Base-by-base conservation (phyloP, 1,139 yeast species). In the Blastobotrys raffinosifermentans region DNA sequence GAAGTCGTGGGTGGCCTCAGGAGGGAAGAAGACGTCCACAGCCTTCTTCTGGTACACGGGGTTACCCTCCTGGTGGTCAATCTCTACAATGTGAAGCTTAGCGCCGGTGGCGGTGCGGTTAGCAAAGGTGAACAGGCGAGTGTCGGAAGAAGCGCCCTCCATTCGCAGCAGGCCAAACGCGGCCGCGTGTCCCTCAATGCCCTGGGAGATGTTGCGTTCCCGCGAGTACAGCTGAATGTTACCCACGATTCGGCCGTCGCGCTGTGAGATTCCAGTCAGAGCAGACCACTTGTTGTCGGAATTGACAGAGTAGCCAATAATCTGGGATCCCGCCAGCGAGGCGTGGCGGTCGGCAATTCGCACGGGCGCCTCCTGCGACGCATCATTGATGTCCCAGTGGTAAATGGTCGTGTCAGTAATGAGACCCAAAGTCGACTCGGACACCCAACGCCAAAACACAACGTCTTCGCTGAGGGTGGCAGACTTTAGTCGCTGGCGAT, bases 181-280 rank as follows among this genome's bases (percentile, higher is more conserved):
- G 43, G 95, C 91, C 39, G 94, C 97, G 62, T 93, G 98, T 50
- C 98, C 98, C 59, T 93, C 97, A 54, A 93, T 86, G 19, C 95
- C 93, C 67, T 93, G 99, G 13, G 97, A 87, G 35, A 89, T 86
- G 57, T 84, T 82, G 63, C 97, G 80, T 40, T 80, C 77, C 59
- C 80, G 82, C 43, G 95, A 83, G 65, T 71, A 93, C 47, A 93
- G 75, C 68, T 93, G 99, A 59, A 91, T 83, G 64, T 86, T 94
- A 57, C 99, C 99, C 23, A 89, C 96, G 53, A 93, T 85, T 55
- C 94, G 78, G 46, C 95, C 95, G 52, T 84, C 83, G 59, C 86
- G 96, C 64, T 87, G 96, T 31, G 94, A 81, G 58, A 93, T 89
- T 53, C 98, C 98, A 45, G 85, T 86, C 41, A 89, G 75, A 22